phyloP scores from a whole-genome alignment of 768 basidiomycete genomes.

The Leccinellum luteum region DNA sequence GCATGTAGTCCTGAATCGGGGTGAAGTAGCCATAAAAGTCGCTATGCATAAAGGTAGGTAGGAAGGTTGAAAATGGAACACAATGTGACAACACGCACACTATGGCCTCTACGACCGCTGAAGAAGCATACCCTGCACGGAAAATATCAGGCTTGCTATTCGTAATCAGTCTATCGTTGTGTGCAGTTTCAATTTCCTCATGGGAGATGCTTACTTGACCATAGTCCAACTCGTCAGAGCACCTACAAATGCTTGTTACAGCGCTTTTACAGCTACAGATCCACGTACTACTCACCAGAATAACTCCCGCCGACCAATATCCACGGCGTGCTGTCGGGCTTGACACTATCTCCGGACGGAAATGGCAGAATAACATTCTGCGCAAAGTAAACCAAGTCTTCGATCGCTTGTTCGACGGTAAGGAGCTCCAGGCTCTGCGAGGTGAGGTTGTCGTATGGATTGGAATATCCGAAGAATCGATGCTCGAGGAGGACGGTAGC shows the following conservation, averaged over 20 bases:
- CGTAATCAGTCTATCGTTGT: not conserved
- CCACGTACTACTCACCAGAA: constrained; percentile 20
- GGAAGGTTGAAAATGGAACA: not conserved
- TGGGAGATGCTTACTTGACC: constrained; percentile 50
- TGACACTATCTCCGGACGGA: constrained; percentile 60
- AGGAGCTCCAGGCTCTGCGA: constrained; percentile 55
- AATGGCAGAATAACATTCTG: constrained; percentile 64
- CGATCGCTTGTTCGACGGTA: constrained; percentile 72
- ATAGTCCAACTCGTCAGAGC: constrained; percentile 61
- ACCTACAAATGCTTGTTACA: constrained; percentile 17
- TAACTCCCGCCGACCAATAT: constrained; percentile 43
- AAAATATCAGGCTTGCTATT: constrained; percentile 40
- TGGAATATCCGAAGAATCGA: constrained; percentile 72
- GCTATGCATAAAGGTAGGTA: not conserved
- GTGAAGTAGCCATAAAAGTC: not conserved
- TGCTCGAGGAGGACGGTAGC: constrained; percentile 67
- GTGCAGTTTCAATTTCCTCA: not conserved
- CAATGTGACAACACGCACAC: constrained; percentile 27
- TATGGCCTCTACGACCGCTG: constrained; percentile 46
- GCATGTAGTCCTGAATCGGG: not conserved
- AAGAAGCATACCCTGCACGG: constrained; percentile 45
- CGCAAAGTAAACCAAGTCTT: constrained; percentile 70
- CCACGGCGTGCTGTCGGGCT: constrained; percentile 51
- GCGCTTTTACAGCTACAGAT: not conserved
- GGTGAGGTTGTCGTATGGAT: constrained; percentile 62